Evolutionary conservation across 2,329 filamentous ascomycete genomes (phyloP).

Genomic region (Ascochyta viciae-villosae): DNA sequence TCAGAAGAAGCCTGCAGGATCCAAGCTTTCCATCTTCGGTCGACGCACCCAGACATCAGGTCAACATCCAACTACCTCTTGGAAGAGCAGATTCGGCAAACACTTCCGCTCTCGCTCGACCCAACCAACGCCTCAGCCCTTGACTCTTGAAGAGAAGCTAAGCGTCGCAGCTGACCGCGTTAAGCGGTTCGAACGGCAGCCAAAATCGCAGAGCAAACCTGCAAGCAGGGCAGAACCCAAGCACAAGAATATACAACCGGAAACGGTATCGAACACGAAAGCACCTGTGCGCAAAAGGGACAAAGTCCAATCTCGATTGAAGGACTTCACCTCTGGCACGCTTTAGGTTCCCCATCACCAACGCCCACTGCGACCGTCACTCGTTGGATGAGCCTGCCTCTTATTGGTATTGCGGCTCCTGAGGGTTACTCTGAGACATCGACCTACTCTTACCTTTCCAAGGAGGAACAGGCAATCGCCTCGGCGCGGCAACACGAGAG

Average conservation of each 20-base stretch:
- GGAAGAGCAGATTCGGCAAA: background rate
- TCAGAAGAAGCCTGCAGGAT: background rate
- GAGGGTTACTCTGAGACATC: background rate
- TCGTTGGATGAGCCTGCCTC: slow-evolving; percentile 9
- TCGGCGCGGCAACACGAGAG: slow-evolving; percentile 3
- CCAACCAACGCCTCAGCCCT: background rate
- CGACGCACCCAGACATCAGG: background rate
- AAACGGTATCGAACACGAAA: background rate
- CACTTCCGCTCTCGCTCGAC: background rate
- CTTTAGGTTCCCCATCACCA: background rate
- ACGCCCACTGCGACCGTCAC: background rate
- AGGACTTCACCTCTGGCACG: background rate
- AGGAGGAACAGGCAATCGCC: slow-evolving; percentile 4
- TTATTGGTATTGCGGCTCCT: slow-evolving; percentile 2
- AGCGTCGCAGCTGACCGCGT: slow-evolving; percentile 8
- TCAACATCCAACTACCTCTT: background rate
- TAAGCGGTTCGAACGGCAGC: slow-evolving; percentile 3
- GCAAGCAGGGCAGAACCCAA: background rate
- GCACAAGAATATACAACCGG: background rate
- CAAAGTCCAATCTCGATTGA: background rate
- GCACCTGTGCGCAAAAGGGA: background rate
- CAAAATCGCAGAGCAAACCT: background rate
- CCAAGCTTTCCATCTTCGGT: background rate
- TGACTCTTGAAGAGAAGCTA: slow-evolving; percentile 6
- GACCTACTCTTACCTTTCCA: background rate